These are phyloP conservation scores for Sclerotinia sclerotiorum DNA, from an alignment of 2,329 filamentous ascomycete species.

Conservation along the genomic window DNA sequence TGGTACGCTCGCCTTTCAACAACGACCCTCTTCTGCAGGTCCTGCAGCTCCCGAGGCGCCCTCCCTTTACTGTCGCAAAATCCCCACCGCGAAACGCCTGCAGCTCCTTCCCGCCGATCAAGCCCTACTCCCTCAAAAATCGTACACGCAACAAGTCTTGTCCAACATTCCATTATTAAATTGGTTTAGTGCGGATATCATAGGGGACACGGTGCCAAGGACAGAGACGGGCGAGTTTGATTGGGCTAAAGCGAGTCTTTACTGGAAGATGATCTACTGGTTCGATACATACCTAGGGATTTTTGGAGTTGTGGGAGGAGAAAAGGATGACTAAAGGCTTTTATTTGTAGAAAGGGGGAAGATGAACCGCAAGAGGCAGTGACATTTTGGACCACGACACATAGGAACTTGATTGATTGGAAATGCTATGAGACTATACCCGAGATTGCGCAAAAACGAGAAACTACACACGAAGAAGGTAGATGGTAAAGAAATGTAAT, in stretches of 20 bases:
- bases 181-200: slow-evolving; percentile 71
- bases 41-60: slow-evolving; percentile 33
- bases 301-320: slow-evolving; percentile 54
- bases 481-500: slow-evolving; percentile 16
- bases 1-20: slow-evolving; percentile 30
- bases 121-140: slow-evolving; percentile 68
- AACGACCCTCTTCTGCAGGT: slow-evolving; percentile 42
- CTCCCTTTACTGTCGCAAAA: slow-evolving; percentile 55
- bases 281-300: slow-evolving; percentile 58
- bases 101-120: slow-evolving; percentile 67
- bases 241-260: slow-evolving; percentile 64
- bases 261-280: slow-evolving; percentile 67
- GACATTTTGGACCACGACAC: not conserved
- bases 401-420: not conserved
- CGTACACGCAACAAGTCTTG: slow-evolving; percentile 61
- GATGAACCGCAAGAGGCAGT: not conserved
- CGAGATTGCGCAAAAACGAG: slow-evolving; percentile 4
- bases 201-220: slow-evolving; percentile 72
- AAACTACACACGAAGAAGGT: not conserved
- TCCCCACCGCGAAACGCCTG: slow-evolving; percentile 65
- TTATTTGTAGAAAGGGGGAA: too few species aligned
- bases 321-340: slow-evolving; percentile 34
- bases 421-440: slow-evolving; percentile 25
- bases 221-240: slow-evolving; percentile 77
- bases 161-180: slow-evolving; percentile 66